Evolutionary conservation across 1,139 yeast species (phyloP).

Genomic region (Suhomyces guaymorum): DNA sequence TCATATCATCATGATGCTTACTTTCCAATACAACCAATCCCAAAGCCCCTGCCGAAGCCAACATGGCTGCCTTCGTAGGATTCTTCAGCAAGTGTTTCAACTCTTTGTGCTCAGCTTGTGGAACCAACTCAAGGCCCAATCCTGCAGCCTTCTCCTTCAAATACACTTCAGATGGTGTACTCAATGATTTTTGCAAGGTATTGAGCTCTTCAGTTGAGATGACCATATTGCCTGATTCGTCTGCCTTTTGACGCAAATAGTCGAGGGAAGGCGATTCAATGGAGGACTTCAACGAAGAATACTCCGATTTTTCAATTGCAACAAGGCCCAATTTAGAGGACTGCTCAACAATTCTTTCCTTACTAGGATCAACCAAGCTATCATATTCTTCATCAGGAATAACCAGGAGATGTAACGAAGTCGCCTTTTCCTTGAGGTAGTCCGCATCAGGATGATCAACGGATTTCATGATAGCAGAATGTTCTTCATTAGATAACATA

Average conservation of each 20-base stretch:
- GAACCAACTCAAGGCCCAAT: conserved; percentile 20
- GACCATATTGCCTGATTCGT: conserved; percentile 15
- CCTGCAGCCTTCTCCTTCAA: conserved; percentile 19
- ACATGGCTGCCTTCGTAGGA: conserved; percentile 32
- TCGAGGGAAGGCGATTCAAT: conserved; percentile 28
- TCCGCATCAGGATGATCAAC: conserved; percentile 15
- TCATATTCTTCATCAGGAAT: conserved; percentile 26
- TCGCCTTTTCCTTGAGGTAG: conserved; percentile 23
- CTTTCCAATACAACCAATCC: conserved; percentile 17
- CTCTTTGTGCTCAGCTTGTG: conserved; percentile 20
- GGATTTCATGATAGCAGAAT: conserved; percentile 11
- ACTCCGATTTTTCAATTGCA: conserved; percentile 17
- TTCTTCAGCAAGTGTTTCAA: conserved; percentile 19
- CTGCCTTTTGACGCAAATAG: conserved; percentile 25
- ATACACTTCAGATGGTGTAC: conserved; percentile 22
- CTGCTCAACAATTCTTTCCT: conserved; percentile 15
- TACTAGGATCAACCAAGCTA: conserved; percentile 22
- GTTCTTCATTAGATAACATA: conserved; percentile 24
- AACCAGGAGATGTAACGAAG: conserved; percentile 18
- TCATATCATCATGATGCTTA: conserved; percentile 12
- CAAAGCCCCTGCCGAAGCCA: conserved; percentile 28
- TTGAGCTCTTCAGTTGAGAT: conserved; percentile 22
- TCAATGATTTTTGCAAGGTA: conserved; percentile 12
- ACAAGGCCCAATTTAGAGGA: conserved; percentile 21
- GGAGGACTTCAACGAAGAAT: conserved; percentile 15